Evolutionary conservation across 139 green algal species (phyloP), one percentile per base, ranked within the genome.

Genomic region (Chlamydomonas incerta): DNA sequence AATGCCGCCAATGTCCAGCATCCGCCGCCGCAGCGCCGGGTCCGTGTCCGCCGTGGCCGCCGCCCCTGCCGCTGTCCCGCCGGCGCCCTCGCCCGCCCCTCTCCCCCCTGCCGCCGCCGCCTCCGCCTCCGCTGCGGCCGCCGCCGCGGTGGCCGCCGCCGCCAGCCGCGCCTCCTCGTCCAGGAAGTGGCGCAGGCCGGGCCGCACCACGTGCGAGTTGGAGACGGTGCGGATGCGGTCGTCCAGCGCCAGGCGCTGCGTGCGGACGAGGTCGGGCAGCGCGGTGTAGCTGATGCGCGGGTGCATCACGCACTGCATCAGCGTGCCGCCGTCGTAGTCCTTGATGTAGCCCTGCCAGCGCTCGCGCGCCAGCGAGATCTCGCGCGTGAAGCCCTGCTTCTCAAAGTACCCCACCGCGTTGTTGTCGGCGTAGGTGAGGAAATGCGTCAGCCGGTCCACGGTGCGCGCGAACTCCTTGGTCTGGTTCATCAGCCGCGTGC

Each of bases 401-500:
- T 83, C 67, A 74, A 99, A 99, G 93, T 99, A 99, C 0, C 98
- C 98, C 24, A 99, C 96, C 1, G 97, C 97, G 84, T 98, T 98
- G 93, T 99, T 99, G 93, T 99, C 97, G 5, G 97, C 97, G 79
- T 99, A 99, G 0, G 97, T 99, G n/a, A 99, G 92, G 81, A 99
- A 99, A 87, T 97, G 91, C 23, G 90, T 93, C 2, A 98, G 86
- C 10, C 90, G 79, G 83, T 99, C 97, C 34, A 85, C 80, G 18
- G 92, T 90, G 34, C 90, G 89, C 8, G 96, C 97, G 87, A 94
- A 95, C 82, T 96, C 88, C 92, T 98, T 98, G 52, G 93, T 95
- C 82, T 96, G 95, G 88, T 99, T 99, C 97, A 99, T 99, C 33
- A 99, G 94, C 24, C 97, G 94, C 41, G 83, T 98, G 75, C 97